Evolutionary conservation across 2,329 filamentous ascomycete genomes (phyloP), one percentile per base, ranked within the genome.

Genomic region (Xylaria sp.): DNA sequence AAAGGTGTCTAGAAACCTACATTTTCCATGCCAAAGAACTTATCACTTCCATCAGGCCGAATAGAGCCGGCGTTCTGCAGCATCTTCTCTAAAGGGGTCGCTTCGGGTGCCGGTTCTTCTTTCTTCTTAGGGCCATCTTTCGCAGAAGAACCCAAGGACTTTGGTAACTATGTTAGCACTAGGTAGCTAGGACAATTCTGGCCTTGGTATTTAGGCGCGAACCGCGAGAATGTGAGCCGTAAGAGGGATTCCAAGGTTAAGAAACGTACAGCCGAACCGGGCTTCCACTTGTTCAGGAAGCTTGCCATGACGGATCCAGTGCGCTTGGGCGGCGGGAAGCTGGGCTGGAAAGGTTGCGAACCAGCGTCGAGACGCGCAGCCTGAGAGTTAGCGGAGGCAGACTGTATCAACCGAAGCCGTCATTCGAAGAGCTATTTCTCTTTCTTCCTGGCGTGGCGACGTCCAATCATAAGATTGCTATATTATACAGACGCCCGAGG

Each of bases 21-120:
- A 83, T 99, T 99, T 83, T 99, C 96, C 80, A 98, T 91, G 18
- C 96, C 96, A 83, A 97, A 98, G 84, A 97, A 99, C 84, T 97
- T 97, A 84, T 98, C 96, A 79, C 93, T 97, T 63, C 96, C 96
- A 82, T 98, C 94, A 74, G 88, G 85, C 77, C 94, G 90, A 74
- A 97, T 83, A 2, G 94, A 90, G 3, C 94, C 94, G 68, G 93
- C 90, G 81, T 93, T 91, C 75, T 90, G 88, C 39, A 99, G 86
- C 86, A 97, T 92, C 84, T 94, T 90, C 76, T 90, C 87, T 67
- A 91, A 75, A 2, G 89, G 89, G 1, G 89, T 91, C 63, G 86
- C 75, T 76, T 91, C 89, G n/a, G 82, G 82, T n/a, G 81, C 73
- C n/a, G 82, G 78, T 73, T 89, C 87, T 55, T 89, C 87, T 74